A percentile compares a stretch with the other conserved stretches of the same genome.
phyloP scores from a whole-genome alignment of 1,284 basidiomycete genomes.

The Ustilago esculenta region DNA sequence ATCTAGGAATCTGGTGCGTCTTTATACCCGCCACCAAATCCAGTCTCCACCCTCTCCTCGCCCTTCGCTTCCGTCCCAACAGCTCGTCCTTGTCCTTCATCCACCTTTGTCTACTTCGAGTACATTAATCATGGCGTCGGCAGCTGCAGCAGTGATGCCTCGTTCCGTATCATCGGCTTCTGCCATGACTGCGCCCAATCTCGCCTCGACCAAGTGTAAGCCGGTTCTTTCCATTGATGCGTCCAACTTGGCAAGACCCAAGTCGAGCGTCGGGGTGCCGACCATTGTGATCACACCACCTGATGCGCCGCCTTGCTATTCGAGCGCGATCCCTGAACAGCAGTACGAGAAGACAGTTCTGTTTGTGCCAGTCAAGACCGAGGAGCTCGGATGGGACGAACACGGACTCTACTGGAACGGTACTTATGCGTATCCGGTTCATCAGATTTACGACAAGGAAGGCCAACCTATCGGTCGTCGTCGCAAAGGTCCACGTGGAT shows the following conservation, averaged over 20 bases:
- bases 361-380: constrained; percentile 59
- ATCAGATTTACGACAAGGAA: constrained; percentile 44
- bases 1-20: background rate
- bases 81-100: background rate
- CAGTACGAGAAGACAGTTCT: constrained; percentile 47
- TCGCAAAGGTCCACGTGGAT: constrained; percentile 38
- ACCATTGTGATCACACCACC: constrained; percentile 54
- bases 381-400: constrained; percentile 61
- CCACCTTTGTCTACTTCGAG: background rate
- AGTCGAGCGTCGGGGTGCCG: constrained; percentile 31
- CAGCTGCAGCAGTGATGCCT: constrained; percentile 12
- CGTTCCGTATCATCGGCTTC: background rate
- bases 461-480: constrained; percentile 34
- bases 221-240: constrained; percentile 18
- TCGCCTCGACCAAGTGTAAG: constrained; percentile 3
- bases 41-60: background rate
- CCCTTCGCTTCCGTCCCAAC: background rate
- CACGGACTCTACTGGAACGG: constrained; percentile 60
- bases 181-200: too few species aligned
- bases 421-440: constrained; percentile 53
- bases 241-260: constrained; percentile 4
- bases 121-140: constrained; percentile 13
- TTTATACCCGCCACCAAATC: background rate
- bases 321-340: constrained; percentile 46
- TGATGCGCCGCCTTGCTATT: constrained; percentile 25